phyloP scores from a whole-genome alignment of 805 yeast genomes.

The Candida incommunis region DNA sequence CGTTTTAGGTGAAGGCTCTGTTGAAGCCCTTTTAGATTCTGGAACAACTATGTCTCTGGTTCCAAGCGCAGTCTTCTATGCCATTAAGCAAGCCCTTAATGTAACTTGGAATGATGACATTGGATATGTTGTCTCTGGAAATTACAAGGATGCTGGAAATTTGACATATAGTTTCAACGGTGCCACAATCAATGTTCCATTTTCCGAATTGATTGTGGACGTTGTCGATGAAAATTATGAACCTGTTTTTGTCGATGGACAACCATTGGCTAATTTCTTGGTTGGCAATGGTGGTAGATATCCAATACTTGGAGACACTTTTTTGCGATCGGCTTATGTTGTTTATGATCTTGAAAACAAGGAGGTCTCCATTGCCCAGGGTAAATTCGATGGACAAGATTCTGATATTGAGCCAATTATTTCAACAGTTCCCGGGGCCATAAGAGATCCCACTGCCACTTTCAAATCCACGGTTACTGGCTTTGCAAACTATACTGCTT shows the following conservation, averaged over 20 bases:
- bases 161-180: slow-evolving; percentile 40
- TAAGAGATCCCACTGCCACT: neutral
- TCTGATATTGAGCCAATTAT: slow-evolving; percentile 12
- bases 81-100: neutral
- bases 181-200: slow-evolving; percentile 31
- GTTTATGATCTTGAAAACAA: slow-evolving; percentile 50
- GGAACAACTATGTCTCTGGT: slow-evolving; percentile 6
- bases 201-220: slow-evolving; percentile 13
- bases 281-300: slow-evolving; percentile 17
- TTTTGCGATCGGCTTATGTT: slow-evolving; percentile 49
- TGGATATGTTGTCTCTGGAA: slow-evolving; percentile 25
- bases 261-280: slow-evolving; percentile 12
- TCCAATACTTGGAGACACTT: slow-evolving; percentile 48
- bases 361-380: slow-evolving; percentile 42
- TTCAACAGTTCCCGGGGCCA: neutral
- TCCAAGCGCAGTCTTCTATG: neutral
- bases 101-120: slow-evolving; percentile 19
- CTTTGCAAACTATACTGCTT: neutral
- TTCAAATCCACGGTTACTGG: neutral
- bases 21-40: slow-evolving; percentile 14
- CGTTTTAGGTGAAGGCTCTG: neutral
- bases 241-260: slow-evolving; percentile 10
- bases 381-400: slow-evolving; percentile 15
- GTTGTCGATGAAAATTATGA: slow-evolving; percentile 6
- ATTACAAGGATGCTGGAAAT: slow-evolving; percentile 22